A percentile compares a stretch with the other conserved stretches of the same genome.
phyloP scores from a whole-genome alignment of 345 rosid species.

The Rhizophora mangle region DNA sequence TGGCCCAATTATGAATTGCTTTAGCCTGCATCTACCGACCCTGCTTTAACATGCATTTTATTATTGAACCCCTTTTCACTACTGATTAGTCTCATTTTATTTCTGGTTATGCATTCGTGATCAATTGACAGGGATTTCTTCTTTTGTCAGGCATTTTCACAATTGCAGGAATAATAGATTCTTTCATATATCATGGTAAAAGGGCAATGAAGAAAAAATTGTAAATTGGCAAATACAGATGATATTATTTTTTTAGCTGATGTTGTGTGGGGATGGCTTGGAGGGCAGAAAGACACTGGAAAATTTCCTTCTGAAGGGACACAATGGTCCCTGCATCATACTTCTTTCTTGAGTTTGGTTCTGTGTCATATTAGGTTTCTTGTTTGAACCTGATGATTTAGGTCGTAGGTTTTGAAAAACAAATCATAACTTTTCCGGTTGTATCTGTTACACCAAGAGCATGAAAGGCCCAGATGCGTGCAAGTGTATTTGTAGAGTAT shows the following conservation, averaged over 20 bases:
- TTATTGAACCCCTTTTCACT: not conserved
- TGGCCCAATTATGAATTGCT: too few species aligned
- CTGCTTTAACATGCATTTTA: too few species aligned
- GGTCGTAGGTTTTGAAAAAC: too few species aligned
- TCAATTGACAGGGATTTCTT: not conserved
- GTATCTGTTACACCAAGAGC: too few species aligned
- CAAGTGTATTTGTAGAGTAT: too few species aligned
- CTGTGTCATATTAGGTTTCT: too few species aligned
- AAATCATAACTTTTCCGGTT: too few species aligned
- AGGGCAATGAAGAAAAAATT: conserved; percentile 28
- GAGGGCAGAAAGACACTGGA: not conserved
- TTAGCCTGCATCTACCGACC: too few species aligned
- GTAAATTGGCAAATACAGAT: conserved; percentile 24
- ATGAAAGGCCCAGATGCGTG: too few species aligned
- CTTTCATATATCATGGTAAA: conserved; percentile 29
- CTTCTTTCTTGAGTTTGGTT: not conserved
- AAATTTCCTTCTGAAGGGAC: not conserved
- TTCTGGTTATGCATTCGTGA: not conserved
- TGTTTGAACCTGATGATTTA: too few species aligned
- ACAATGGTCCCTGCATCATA: not conserved
- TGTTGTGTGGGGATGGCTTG: not conserved
- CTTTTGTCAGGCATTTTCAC: conserved; percentile 26
- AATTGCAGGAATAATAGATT: conserved; percentile 27
- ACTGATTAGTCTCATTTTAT: too few species aligned
- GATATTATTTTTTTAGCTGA: not conserved